Evolutionary conservation across 129 eudicot species (phyloP).

Genomic region (Apium graveolens): DNA sequence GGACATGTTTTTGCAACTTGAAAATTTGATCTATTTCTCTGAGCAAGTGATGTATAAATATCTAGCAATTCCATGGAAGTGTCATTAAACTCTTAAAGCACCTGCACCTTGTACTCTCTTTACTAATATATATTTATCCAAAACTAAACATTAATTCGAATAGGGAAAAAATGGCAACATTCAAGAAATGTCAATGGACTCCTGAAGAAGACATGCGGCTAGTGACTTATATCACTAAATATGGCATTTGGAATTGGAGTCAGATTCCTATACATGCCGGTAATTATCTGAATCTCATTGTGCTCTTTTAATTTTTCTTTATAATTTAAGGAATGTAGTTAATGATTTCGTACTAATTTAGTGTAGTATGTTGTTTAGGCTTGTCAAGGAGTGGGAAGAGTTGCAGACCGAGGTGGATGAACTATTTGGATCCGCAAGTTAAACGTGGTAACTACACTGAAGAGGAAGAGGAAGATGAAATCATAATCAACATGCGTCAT

Average conservation of each 20-base stretch:
- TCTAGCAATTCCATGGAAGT: neutral
- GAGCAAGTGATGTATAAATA: neutral
- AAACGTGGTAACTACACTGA: slow-evolving; percentile 28
- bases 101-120: no score
- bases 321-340: no score
- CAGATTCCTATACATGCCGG: slow-evolving; percentile 35
- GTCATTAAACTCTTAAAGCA: neutral
- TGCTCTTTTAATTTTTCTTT: neutral
- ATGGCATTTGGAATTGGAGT: slow-evolving; percentile 36
- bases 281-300: neutral
- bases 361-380: neutral
- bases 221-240: slow-evolving; percentile 20
- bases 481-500: neutral
- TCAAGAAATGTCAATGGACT: slow-evolving; percentile 40
- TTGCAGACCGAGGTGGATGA: slow-evolving; percentile 44
- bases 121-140: no score
- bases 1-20: neutral
- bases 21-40: neutral
- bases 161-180: neutral
- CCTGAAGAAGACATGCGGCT: slow-evolving; percentile 31
- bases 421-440: slow-evolving; percentile 26
- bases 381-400: slow-evolving; percentile 36
- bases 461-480: slow-evolving; percentile 41
- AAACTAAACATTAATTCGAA: no score
- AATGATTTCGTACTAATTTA: neutral